Evolutionary conservation across 495 filamentous ascomycete genomes (phyloP).

Genomic region (Glutinoglossum americanum): DNA sequence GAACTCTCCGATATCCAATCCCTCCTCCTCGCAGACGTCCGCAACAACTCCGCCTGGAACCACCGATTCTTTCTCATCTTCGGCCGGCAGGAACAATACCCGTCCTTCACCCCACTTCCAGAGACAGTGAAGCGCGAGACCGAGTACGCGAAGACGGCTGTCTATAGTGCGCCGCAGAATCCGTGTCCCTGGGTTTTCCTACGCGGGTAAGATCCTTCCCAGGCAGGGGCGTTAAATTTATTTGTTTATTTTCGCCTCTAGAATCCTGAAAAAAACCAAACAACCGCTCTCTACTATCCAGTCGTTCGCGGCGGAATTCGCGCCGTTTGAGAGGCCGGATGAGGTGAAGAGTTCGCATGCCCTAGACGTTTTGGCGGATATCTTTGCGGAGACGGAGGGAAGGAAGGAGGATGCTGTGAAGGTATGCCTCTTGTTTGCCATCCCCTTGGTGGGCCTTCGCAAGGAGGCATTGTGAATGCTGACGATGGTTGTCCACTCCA

Average conservation of each 20-base stretch:
- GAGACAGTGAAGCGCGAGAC: constrained; percentile 56
- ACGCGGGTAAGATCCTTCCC: constrained; percentile 24
- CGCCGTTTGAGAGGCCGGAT: constrained; percentile 24
- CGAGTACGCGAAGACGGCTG: constrained; percentile 36
- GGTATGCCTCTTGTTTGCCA: background rate
- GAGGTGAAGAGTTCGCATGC: constrained; percentile 41
- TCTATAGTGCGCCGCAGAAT: constrained; percentile 71
- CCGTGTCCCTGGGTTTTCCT: constrained; percentile 86
- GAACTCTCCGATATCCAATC: constrained; percentile 50
- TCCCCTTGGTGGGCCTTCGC: background rate
- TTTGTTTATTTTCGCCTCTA: background rate
- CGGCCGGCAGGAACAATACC: constrained; percentile 20
- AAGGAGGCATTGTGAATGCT: background rate
- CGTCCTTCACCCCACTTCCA: constrained; percentile 21
- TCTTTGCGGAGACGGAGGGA: constrained; percentile 38
- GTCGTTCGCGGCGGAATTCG: constrained; percentile 44
- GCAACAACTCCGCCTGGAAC: constrained; percentile 95
- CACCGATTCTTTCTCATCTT: constrained; percentile 87
- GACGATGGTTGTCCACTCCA: background rate
- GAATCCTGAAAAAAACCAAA: constrained; percentile 39
- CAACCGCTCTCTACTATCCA: constrained; percentile 33
- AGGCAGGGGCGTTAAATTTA: too few relatives aligned
- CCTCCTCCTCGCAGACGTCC: constrained; percentile 54
- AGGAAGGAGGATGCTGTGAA: constrained; percentile 32
- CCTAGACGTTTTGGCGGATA: constrained; percentile 73